Evolutionary conservation across 2,329 filamentous ascomycete species (phyloP).

Genomic region (Diaporthe eres): DNA sequence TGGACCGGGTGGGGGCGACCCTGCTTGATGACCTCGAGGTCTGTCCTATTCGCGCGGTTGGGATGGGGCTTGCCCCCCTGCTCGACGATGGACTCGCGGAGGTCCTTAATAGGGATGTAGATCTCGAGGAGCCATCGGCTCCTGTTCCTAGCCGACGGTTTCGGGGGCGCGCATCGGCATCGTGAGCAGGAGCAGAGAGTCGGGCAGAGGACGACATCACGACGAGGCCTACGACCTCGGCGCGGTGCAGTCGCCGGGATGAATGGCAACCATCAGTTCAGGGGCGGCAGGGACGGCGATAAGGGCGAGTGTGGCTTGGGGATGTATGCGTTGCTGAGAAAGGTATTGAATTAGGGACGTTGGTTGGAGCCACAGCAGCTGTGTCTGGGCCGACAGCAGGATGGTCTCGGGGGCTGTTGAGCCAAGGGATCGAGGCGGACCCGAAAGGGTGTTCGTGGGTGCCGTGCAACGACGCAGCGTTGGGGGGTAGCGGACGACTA

Average conservation of each 20-base stretch:
- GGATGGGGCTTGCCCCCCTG: constrained; percentile 63
- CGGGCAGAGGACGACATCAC: constrained; percentile 61
- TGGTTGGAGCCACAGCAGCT: not conserved
- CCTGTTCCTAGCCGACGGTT: constrained; percentile 61
- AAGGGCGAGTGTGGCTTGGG: constrained; percentile 10
- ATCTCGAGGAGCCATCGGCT: constrained; percentile 47
- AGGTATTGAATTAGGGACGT: not conserved
- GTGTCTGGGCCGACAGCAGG: not conserved
- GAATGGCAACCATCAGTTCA: constrained; percentile 47
- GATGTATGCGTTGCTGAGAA: not conserved
- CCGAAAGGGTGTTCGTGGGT: constrained; percentile 9
- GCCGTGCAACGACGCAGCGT: constrained; percentile 1
- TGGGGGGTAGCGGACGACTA: not conserved
- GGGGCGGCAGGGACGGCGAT: constrained; percentile 23
- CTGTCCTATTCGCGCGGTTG: constrained; percentile 56
- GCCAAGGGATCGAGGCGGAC: constrained; percentile 25
- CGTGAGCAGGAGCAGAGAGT: constrained; percentile 57
- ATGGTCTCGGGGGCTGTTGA: constrained; percentile 8
- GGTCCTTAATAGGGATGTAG: constrained; percentile 48
- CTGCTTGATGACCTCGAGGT: constrained; percentile 46
- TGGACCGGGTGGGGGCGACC: constrained; percentile 23
- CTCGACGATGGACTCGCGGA: constrained; percentile 52
- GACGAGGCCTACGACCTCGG: constrained; percentile 48
- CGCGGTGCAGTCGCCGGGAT: constrained; percentile 46
- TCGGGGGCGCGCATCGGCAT: constrained; percentile 63